Base-by-base conservation (phyloP, 2,329 filamentous ascomycete species). In the Myriosclerotinia duriaeana region DNA sequence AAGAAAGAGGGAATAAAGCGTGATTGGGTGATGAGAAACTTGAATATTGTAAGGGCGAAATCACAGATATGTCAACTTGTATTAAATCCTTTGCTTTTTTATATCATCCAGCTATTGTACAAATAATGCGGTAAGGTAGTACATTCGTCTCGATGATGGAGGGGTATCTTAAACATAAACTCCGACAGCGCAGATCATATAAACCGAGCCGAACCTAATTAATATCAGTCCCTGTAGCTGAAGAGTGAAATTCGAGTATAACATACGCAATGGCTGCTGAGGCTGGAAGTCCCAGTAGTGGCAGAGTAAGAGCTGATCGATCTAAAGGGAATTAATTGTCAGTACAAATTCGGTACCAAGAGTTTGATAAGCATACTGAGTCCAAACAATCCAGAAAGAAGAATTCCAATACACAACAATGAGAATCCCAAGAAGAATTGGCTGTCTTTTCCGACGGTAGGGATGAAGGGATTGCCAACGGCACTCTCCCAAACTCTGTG, bases 161-260 rank as follows among this genome's bases (percentile, higher is more conserved):
- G 65, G 65, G 64, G 64, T 68, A 61, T 67, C 61, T 69, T 77
- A 99, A 79, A 99, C 92, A 88, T 99, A 98, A 77, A 99, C 95
- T 78, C 95, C 95, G 78, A 95, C 95, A 68, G 93, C 95, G 80
- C 95, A 99, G 81, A 99, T 98, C 90, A 97, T 97, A 81, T 95
- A 97, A 55, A 99, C 93, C 61, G 94, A 89, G 74, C 95, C 95
- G 79, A 97, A 91, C 61, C 94, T 97, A 15, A 36, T 73, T 38
- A 34, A 17, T 52, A 17, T 75, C 46, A 74, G 70, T 62, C 42
- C 17, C 2, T 17, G 61, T 60, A 69, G 58, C 42, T 38, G 12
- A 14, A 53, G n/a, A 20, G 17, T n/a, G n/a, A 20, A 52, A 58
- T 7, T 20, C 11, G 30, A 40, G n/a, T 36, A 30, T 26, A 46